Percentiles rank a stretch among this genome's conserved stretches.
Conservation (phyloP, 306 rosid species). For the Cucumis hystrix region DNA sequence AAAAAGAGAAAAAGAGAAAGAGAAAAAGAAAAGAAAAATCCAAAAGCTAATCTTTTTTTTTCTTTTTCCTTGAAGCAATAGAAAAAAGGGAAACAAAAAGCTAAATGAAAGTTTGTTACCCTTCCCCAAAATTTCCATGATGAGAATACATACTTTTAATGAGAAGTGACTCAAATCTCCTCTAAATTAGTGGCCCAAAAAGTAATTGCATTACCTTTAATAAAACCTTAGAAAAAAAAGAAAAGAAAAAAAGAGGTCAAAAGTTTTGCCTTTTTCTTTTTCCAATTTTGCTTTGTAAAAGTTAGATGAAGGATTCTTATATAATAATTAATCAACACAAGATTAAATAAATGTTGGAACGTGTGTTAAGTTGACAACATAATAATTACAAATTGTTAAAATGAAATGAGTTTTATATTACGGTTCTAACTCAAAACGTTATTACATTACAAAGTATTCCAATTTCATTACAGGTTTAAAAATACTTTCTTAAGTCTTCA, state of each 20-base stretch:
- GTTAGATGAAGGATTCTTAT: background rate
- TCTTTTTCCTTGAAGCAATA: background rate
- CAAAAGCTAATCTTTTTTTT: background rate
- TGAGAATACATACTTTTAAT: background rate
- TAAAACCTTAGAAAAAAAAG: background rate
- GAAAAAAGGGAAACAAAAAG: background rate
- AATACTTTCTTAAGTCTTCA: background rate
- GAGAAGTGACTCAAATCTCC: conserved; percentile 6
- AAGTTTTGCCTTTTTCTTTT: background rate
- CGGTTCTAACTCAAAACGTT: no score
- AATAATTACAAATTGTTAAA: no score
- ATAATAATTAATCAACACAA: background rate
- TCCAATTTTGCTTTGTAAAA: background rate
- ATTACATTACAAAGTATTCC: no score
- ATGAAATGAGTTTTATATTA: no score
- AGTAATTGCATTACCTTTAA: background rate
- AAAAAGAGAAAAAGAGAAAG: background rate
- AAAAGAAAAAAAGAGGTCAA: background rate
- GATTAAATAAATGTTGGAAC: no score
- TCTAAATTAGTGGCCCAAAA: background rate
- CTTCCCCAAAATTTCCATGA: background rate
- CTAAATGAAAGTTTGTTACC: background rate
- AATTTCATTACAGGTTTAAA: no score
- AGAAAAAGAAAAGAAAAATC: background rate
- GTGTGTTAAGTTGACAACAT: no score